Evolutionary conservation across 1,284 basidiomycete genomes (phyloP).

Genomic region (Moniliella sp.): DNA sequence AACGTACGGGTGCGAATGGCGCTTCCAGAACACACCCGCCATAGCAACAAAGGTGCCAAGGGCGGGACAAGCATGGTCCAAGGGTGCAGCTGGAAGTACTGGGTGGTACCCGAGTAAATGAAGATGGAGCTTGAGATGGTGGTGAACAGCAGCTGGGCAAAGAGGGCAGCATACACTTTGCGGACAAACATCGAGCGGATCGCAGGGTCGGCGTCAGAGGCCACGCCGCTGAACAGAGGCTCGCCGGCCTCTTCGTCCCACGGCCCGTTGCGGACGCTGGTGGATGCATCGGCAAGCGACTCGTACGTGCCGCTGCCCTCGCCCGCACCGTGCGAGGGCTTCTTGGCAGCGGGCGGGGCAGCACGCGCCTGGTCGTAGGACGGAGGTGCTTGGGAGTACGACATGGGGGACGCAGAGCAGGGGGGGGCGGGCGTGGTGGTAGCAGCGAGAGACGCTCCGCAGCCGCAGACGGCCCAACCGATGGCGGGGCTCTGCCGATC

Average conservation of each 20-base stretch:
- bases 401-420: too few relatives aligned
- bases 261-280: too few relatives aligned
- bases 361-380: too few relatives aligned
- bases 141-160: constrained; percentile 25
- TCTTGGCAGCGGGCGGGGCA: too few relatives aligned
- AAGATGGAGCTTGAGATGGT: constrained; percentile 16
- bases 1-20: constrained; percentile 60
- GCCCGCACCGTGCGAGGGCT: too few relatives aligned
- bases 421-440: too few relatives aligned
- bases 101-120: constrained; percentile 7
- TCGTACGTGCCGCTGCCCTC: too few relatives aligned
- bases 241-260: background rate
- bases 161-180: constrained; percentile 22
- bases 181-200: constrained; percentile 15
- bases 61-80: constrained; percentile 40
- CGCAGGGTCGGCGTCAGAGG: background rate
- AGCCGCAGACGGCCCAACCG: too few relatives aligned
- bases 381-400: too few relatives aligned
- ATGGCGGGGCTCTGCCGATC: too few relatives aligned
- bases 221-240: background rate
- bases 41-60: constrained; percentile 53
- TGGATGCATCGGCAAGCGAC: too few relatives aligned
- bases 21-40: constrained; percentile 61
- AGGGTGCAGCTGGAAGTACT: constrained; percentile 14
- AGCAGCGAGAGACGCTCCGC: too few relatives aligned